phyloP scores from a whole-genome alignment of 257 asterid species.

The Primulina eburnea region DNA sequence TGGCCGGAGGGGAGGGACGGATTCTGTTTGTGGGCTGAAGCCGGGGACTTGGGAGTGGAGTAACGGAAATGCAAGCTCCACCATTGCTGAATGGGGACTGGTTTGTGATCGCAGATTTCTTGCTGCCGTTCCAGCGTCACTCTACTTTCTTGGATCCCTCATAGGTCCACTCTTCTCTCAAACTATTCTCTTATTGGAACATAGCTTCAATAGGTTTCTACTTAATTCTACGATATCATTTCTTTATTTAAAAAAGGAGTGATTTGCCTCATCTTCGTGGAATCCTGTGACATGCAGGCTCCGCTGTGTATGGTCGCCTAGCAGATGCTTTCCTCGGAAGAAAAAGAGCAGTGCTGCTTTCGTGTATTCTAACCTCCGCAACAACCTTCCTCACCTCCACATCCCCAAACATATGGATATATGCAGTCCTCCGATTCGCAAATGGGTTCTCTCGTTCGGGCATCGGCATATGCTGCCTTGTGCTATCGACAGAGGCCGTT shows the following conservation, averaged over 20 bases:
- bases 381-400: conserved; percentile 52
- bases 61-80: conserved; percentile 47
- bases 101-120: conserved; percentile 53
- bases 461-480: conserved; percentile 57
- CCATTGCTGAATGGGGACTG: conserved; percentile 62
- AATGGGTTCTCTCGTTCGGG: conserved; percentile 61
- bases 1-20: conserved; percentile 16
- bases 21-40: conserved; percentile 45
- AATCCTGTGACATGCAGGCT: conserved; percentile 33
- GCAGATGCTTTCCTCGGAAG: conserved; percentile 50
- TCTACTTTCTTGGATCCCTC: conserved; percentile 59
- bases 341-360: conserved; percentile 44
- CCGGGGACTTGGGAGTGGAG: conserved; percentile 64
- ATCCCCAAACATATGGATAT: conserved; percentile 57
- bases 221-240: neutral
- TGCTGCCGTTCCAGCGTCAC: conserved; percentile 63
- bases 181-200: neutral
- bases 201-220: neutral
- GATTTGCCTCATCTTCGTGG: neutral
- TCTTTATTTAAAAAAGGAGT: neutral
- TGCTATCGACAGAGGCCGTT: conserved; percentile 53
- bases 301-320: conserved; percentile 40
- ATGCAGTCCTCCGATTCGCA: conserved; percentile 47
- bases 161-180: conserved; percentile 32
- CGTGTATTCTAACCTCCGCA: conserved; percentile 51